A percentile compares a stretch with the other conserved stretches of the same genome.
Conservation (phyloP, 2,329 filamentous ascomycete species). For the Botrytis cinerea region DNA sequence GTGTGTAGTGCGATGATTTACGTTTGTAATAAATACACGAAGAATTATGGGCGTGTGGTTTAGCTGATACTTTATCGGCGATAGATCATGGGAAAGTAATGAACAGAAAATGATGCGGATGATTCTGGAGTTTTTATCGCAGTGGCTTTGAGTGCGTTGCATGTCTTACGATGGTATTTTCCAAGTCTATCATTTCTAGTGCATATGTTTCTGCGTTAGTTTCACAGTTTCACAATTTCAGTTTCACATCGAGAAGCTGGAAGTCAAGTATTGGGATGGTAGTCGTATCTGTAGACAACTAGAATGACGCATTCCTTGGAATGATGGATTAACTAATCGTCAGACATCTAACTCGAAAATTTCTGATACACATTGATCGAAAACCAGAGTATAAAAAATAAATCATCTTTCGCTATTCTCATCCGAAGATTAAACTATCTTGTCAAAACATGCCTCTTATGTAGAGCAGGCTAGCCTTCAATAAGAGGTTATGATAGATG, state of each 20-base stretch:
- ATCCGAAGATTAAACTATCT: fast-evolving
- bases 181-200: fast-evolving
- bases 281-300: background rate
- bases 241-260: background rate
- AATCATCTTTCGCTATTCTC: background rate
- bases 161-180: fast-evolving
- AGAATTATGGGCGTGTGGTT: fast-evolving
- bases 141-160: background rate
- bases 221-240: background rate
- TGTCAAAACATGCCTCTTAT: too few species aligned
- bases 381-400: background rate
- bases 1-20: background rate
- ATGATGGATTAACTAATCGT: fast-evolving
- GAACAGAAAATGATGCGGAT: fast-evolving
- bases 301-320: too few species aligned
- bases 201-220: fast-evolving
- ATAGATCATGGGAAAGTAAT: background rate
- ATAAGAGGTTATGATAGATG: too few species aligned
- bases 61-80: background rate
- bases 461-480: too few species aligned
- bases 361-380: background rate
- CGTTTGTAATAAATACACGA: fast-evolving
- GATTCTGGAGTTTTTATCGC: fast-evolving
- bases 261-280: background rate
- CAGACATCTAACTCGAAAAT: background rate